A percentile compares a stretch with the other conserved stretches of the same genome.
These are phyloP conservation scores for Epichloe bromicola DNA, from an alignment of 2,329 filamentous ascomycete genomes.

Conservation along the genomic window DNA sequence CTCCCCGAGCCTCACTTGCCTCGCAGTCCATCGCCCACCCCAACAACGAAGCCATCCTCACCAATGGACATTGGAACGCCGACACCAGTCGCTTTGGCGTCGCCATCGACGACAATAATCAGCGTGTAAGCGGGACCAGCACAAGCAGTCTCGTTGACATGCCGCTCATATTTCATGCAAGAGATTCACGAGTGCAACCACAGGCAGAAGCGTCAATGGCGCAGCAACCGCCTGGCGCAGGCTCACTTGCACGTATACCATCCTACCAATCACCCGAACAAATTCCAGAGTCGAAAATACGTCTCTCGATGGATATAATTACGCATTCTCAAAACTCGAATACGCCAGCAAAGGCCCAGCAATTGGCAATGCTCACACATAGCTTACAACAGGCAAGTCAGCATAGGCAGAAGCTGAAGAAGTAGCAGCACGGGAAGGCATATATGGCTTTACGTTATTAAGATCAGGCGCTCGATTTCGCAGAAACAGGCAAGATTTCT, in stretches of 20 bases:
- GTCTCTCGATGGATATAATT: conserved; percentile 2
- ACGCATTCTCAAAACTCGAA: not conserved
- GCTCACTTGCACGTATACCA: not conserved
- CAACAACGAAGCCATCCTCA: not conserved
- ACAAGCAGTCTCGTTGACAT: not conserved
- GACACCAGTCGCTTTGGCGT: not conserved
- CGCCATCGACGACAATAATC: not conserved
- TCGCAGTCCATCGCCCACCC: not conserved
- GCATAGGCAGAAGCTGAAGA: not conserved
- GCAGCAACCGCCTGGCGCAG: not conserved
- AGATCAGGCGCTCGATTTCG: too few species aligned
- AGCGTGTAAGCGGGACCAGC: not conserved
- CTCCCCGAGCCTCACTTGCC: not conserved
- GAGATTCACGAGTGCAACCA: not conserved
- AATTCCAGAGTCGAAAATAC: conserved; percentile 1
- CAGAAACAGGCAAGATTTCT: too few species aligned
- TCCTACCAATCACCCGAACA: not conserved
- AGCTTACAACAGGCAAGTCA: not conserved
- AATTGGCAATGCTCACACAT: not conserved
- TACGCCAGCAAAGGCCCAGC: not conserved
- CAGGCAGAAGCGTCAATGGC: not conserved
- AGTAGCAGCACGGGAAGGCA: not conserved
- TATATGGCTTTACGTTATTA: not conserved
- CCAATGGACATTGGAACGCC: not conserved
- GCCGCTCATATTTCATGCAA: not conserved